Evolutionary conservation across 2,329 filamentous ascomycete genomes (phyloP), one percentile per base, ranked within the genome.

Genomic region (Zymoseptoria tritici): DNA sequence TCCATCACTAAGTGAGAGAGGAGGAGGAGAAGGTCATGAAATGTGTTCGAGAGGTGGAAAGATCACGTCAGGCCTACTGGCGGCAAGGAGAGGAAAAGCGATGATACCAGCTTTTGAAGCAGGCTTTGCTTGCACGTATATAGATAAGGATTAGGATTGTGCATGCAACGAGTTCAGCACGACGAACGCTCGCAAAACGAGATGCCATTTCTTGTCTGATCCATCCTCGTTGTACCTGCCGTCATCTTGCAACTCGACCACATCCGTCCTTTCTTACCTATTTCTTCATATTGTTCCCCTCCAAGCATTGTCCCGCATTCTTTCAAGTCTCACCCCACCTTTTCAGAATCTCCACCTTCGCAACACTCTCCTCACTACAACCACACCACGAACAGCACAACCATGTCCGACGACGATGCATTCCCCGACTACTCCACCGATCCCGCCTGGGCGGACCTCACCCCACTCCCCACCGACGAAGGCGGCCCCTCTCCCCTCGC

Each of bases 391-490:
- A n/a, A n/a, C 51, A 19, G 9, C 49, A 54, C 51, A 49, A 57
- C 53, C 57, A 77, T 74, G 76, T 68, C 36, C 36, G 6, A 13
- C 36, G 6, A 13, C 36, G 13, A 2, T 9, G 1, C 9, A 42
- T 46, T 46, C 36, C 36, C 36, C 52, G 70, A 73, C 68, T 88
- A 89, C 73, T 80, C 83, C 56, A 79, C 81, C 62, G 86, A 92
- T 73, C 86, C 90, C 1, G 82, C 81, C 63, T 97, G 91, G 93
- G 85, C 90, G 66, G 91, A 95, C 76, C 81, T 97, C 56, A 79
- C 85, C 56, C 92, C 92, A 20, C 88, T 97, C 58, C 86, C 89
- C 3, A 86, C 94, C 68, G 83, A 91, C 71, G 92, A 97, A 76
- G 89, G 91, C 61, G 88, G 81, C 31, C 72, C 76, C 60, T 76